A percentile compares a stretch with the other conserved stretches of the same genome.
These are phyloP conservation scores for Punica granatum DNA, from an alignment of 345 rosid genomes.

Conservation along the genomic window DNA sequence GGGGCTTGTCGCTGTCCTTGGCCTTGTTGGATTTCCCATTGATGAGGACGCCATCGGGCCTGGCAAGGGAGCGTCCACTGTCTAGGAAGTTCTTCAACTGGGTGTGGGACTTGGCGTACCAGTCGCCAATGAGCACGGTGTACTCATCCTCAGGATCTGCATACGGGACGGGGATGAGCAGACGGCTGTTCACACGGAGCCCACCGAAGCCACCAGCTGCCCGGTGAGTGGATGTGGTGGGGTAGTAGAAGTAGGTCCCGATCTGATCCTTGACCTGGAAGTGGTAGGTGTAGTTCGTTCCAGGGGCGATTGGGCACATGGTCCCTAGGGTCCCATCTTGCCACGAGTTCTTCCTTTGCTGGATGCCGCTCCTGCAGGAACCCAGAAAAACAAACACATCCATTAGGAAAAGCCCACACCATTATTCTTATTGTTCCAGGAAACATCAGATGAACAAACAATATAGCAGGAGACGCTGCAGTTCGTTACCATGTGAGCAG, in stretches of 20 bases:
- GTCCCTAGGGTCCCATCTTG: slow-evolving; percentile 77
- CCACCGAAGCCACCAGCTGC: slow-evolving; percentile 76
- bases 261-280: slow-evolving; percentile 78
- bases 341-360: slow-evolving; percentile 69
- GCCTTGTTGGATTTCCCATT: slow-evolving; percentile 15
- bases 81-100: slow-evolving; percentile 5
- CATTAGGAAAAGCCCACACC: no score
- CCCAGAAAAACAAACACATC: not conserved
- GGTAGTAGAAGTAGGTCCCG: slow-evolving; percentile 66
- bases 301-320: slow-evolving; percentile 66
- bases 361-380: slow-evolving; percentile 61
- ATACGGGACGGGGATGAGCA: slow-evolving; percentile 47
- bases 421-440: no score
- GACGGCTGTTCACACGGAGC: slow-evolving; percentile 43
- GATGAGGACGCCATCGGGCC: slow-evolving; percentile 19
- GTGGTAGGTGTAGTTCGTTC: slow-evolving; percentile 54
- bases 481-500: slow-evolving; percentile 33
- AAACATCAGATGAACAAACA: slow-evolving; percentile 12
- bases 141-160: slow-evolving; percentile 39
- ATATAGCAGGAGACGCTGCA: not conserved
- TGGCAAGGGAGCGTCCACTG: slow-evolving; percentile 6
- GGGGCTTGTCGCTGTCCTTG: slow-evolving; percentile 7
- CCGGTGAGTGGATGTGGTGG: slow-evolving; percentile 49
- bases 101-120: slow-evolving; percentile 35
- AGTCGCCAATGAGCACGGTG: slow-evolving; percentile 53